phyloP scores from a whole-genome alignment of 2,329 filamentous ascomycete genomes.

The Aspergillus novofumigatus region DNA sequence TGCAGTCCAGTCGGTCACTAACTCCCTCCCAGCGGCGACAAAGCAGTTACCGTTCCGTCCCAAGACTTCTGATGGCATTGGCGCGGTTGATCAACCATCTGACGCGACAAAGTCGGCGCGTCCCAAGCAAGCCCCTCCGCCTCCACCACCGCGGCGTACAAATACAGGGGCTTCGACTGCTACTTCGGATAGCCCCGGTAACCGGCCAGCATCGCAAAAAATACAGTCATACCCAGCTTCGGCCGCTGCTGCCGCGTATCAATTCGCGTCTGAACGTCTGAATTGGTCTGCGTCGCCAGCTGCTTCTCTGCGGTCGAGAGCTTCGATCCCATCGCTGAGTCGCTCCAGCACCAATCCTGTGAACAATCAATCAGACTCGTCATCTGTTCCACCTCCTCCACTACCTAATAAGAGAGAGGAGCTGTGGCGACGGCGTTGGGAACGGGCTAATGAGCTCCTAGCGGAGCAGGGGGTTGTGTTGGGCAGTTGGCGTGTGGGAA shows the following conservation, averaged over 20 bases:
- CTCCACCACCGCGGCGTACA: slow-evolving; percentile 29
- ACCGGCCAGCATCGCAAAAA: slow-evolving; percentile 15
- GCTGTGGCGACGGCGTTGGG: slow-evolving; percentile 47
- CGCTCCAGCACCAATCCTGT: slow-evolving; percentile 14
- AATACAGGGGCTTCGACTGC: slow-evolving; percentile 24
- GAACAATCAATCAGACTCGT: slow-evolving; percentile 14
- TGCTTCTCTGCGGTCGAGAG: slow-evolving; percentile 15
- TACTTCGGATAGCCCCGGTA: slow-evolving; percentile 6
- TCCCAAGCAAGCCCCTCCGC: slow-evolving; percentile 27
- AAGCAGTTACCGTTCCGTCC: slow-evolving; percentile 8
- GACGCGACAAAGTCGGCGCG: slow-evolving; percentile 4
- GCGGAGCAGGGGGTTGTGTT: slow-evolving; percentile 41
- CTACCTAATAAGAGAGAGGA: slow-evolving; percentile 47
- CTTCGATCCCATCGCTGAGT: slow-evolving; percentile 19
- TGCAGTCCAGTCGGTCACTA: slow-evolving; percentile 14
- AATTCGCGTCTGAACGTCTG: slow-evolving; percentile 30
- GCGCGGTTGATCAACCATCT: slow-evolving; percentile 3
- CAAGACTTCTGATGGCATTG: slow-evolving; percentile 2
- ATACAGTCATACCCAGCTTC: slow-evolving; percentile 24
- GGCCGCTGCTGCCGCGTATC: slow-evolving; percentile 24
- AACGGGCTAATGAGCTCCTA: slow-evolving; percentile 41
- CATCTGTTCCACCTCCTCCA: slow-evolving; percentile 22
- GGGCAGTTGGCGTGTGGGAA: slow-evolving; percentile 44
- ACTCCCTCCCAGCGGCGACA: slow-evolving; percentile 13
- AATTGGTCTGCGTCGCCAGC: slow-evolving; percentile 18